Percentiles rank a stretch among this genome's conserved stretches.
These are phyloP conservation scores for Geosiphon pyriformis DNA, from an alignment of 192 early-diverging fungal genomes.

Conservation along the genomic window DNA sequence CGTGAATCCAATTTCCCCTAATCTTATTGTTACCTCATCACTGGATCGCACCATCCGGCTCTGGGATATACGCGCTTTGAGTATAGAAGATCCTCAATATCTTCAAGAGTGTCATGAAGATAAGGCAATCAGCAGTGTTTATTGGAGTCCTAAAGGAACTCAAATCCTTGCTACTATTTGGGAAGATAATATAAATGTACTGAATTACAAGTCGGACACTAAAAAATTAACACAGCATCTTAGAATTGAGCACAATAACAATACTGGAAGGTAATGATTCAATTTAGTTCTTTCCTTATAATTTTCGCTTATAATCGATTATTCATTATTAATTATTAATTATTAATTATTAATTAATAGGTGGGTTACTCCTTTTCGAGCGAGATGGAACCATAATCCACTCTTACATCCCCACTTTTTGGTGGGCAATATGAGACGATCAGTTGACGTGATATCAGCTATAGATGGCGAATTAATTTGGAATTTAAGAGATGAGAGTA, in stretches of 20 bases:
- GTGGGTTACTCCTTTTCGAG: slow-evolving; percentile 64
- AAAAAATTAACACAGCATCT: slow-evolving; percentile 33
- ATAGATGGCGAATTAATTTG: slow-evolving; percentile 46
- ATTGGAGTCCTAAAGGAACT: slow-evolving; percentile 60
- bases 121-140: slow-evolving; percentile 55
- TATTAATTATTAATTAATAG: slow-evolving; percentile 15
- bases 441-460: slow-evolving; percentile 55
- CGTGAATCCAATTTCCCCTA: slow-evolving; percentile 42
- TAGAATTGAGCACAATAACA: slow-evolving; percentile 54
- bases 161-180: slow-evolving; percentile 48
- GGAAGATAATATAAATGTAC: slow-evolving; percentile 54
- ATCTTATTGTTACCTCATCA: slow-evolving; percentile 45
- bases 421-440: slow-evolving; percentile 64
- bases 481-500: slow-evolving; percentile 38
- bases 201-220: slow-evolving; percentile 39
- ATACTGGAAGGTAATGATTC: slow-evolving; percentile 44
- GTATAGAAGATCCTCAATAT: slow-evolving; percentile 22
- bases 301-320: background rate
- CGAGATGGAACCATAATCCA: slow-evolving; percentile 49
- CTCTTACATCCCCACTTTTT: slow-evolving; percentile 44
- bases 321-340: background rate
- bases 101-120: slow-evolving; percentile 38
- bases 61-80: slow-evolving; percentile 57
- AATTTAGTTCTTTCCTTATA: background rate
- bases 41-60: slow-evolving; percentile 54